A percentile compares a stretch with the other conserved stretches of the same genome.
phyloP scores from a whole-genome alignment of 306 rosid species.

The Arachis stenosperma region DNA sequence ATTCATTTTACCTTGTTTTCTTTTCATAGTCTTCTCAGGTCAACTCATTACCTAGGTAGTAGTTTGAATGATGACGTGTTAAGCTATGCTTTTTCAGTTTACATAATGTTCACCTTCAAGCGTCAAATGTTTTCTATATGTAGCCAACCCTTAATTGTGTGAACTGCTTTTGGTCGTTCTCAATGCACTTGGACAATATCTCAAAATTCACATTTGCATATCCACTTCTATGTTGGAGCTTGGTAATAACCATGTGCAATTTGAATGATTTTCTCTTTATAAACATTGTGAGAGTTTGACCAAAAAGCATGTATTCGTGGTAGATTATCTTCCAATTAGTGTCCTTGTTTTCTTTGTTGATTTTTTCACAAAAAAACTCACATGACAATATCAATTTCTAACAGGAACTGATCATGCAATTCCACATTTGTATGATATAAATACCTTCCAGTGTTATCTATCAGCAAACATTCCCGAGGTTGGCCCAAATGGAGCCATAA shows the following conservation, averaged over 20 bases:
- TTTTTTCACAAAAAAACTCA: constrained; percentile 9
- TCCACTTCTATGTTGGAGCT: constrained; percentile 26
- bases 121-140: constrained; percentile 14
- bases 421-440: constrained; percentile 85
- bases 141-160: constrained; percentile 6
- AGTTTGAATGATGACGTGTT: neutral
- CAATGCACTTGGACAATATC: neutral
- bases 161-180: constrained; percentile 22
- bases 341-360: constrained; percentile 14
- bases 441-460: constrained; percentile 84
- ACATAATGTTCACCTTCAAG: constrained; percentile 4
- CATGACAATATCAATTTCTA: constrained; percentile 29
- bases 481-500: constrained; percentile 76
- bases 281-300: neutral
- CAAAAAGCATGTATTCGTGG: neutral
- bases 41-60: too few species aligned
- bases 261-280: constrained; percentile 32
- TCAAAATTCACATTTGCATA: neutral
- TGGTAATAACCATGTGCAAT: constrained; percentile 13
- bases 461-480: constrained; percentile 70
- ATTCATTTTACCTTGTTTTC: too few species aligned
- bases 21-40: too few species aligned
- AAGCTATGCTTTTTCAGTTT: constrained; percentile 5
- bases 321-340: constrained; percentile 15
- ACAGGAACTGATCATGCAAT: constrained; percentile 95